Percentiles rank a stretch among this genome's conserved stretches.
Evolutionary conservation across 148 eudicot genomes (phyloP).

Genomic region (Drosera capensis): DNA sequence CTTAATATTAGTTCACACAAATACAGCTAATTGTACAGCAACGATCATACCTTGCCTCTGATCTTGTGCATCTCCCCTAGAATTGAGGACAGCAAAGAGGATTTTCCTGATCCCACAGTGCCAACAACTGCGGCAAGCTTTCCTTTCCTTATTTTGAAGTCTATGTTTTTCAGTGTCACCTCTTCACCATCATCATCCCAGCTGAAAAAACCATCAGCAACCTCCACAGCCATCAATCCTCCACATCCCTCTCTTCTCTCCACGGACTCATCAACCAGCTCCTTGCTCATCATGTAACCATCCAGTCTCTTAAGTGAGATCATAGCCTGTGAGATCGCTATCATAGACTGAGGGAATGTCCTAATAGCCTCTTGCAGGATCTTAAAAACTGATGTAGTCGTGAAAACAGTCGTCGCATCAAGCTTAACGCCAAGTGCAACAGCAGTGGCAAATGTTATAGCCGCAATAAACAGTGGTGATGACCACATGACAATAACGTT

Average conservation of each 20-base stretch:
- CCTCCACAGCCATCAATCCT: constrained; percentile 41
- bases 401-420: constrained; percentile 77
- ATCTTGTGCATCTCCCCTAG: constrained; percentile 90
- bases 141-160: constrained; percentile 52
- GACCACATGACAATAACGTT: constrained; percentile 76
- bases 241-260: constrained; percentile 44
- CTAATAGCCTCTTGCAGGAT: constrained; percentile 84
- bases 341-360: constrained; percentile 88
- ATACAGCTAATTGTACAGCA: not conserved
- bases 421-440: constrained; percentile 47
- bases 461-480: constrained; percentile 39
- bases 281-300: constrained; percentile 57
- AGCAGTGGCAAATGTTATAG: constrained; percentile 65
- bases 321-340: constrained; percentile 80
- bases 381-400: constrained; percentile 60
- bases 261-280: constrained; percentile 44
- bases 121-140: constrained; percentile 86
- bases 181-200: constrained; percentile 77
- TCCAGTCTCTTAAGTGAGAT: constrained; percentile 68
- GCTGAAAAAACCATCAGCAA: constrained; percentile 52
- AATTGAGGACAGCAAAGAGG: constrained; percentile 65
- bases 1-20: not conserved
- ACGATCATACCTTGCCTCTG: constrained; percentile 56
- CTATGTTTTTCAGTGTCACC: constrained; percentile 29
- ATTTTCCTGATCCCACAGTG: constrained; percentile 89